phyloP scores from a whole-genome alignment of 352 stramenopile species.

The Blastocystis sp. region DNA sequence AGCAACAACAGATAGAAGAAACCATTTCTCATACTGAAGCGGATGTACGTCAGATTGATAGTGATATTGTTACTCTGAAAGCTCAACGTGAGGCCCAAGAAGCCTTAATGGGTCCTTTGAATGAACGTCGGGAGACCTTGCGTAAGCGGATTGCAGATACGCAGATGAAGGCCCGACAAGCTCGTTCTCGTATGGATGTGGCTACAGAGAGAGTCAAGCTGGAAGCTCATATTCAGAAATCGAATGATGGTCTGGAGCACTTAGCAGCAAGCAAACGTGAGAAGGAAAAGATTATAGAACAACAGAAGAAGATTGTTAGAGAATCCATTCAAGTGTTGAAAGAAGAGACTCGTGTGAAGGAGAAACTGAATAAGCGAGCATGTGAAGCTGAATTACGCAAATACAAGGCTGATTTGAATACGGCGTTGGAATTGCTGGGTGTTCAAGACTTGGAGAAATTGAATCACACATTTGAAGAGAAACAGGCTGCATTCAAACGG shows the following conservation, averaged over 20 bases:
- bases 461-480: not conserved
- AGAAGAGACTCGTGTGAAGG: conserved; percentile 64
- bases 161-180: not conserved
- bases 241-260: not conserved
- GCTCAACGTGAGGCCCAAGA: not conserved
- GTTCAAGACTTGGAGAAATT: conserved; percentile 18
- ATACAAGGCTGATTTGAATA: conserved; percentile 67
- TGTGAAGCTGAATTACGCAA: conserved; percentile 64
- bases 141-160: not conserved
- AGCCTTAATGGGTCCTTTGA: not conserved
- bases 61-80: not conserved
- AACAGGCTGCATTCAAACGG: conserved; percentile 50
- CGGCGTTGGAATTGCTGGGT: conserved; percentile 31
- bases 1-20: conserved; percentile 2
- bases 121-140: not conserved
- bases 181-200: not conserved
- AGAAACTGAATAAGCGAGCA: conserved; percentile 68
- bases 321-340: conserved; percentile 62
- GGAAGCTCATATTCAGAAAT: not conserved
- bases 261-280: conserved; percentile 61
- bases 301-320: conserved; percentile 65
- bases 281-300: conserved; percentile 45
- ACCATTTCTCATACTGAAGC: not conserved
- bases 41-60: not conserved
- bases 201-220: not conserved